These are phyloP conservation scores for Silene coronaria DNA, from an alignment of 179 eudicot genomes.

Conservation along the genomic window DNA sequence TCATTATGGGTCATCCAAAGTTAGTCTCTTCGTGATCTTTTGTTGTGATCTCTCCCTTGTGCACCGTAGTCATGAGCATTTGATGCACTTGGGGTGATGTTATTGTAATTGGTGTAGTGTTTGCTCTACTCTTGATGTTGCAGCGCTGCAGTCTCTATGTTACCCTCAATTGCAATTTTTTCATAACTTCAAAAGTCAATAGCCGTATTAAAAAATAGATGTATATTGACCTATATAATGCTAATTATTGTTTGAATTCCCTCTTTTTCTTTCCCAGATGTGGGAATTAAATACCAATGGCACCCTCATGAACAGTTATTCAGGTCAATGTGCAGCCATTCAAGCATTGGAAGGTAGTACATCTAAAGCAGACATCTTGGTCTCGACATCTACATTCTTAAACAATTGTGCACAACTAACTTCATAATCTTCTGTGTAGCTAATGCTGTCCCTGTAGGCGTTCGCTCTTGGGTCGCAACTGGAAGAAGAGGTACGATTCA, in stretches of 20 bases:
- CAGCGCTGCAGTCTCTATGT: not conserved
- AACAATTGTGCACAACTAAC: not conserved
- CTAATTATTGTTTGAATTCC: not conserved
- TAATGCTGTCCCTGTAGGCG: conserved; percentile 35
- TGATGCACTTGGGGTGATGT: too few relatives aligned
- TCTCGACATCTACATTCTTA: not conserved
- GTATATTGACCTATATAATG: not conserved
- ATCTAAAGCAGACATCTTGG: not conserved
- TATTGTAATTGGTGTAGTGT: too few relatives aligned
- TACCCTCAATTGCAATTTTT: not conserved
- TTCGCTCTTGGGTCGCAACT: conserved; percentile 72
- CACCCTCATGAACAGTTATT: conserved; percentile 59
- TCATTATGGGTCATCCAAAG: too few relatives aligned
- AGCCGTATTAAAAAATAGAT: not conserved
- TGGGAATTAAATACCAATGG: conserved; percentile 56
- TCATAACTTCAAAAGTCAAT: too few relatives aligned
- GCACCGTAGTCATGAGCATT: too few relatives aligned
- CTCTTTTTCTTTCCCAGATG: conserved; percentile 37
- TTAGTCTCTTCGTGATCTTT: too few relatives aligned
- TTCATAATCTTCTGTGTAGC: conserved; percentile 31
- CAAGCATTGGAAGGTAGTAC: conserved; percentile 44
- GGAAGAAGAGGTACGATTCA: conserved; percentile 56
- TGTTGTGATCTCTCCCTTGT: too few relatives aligned
- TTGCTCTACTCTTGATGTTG: too few relatives aligned
- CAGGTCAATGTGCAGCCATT: conserved; percentile 64